phyloP scores from a whole-genome alignment of 1,284 basidiomycete genomes.

The Malassezia arunalokei region DNA sequence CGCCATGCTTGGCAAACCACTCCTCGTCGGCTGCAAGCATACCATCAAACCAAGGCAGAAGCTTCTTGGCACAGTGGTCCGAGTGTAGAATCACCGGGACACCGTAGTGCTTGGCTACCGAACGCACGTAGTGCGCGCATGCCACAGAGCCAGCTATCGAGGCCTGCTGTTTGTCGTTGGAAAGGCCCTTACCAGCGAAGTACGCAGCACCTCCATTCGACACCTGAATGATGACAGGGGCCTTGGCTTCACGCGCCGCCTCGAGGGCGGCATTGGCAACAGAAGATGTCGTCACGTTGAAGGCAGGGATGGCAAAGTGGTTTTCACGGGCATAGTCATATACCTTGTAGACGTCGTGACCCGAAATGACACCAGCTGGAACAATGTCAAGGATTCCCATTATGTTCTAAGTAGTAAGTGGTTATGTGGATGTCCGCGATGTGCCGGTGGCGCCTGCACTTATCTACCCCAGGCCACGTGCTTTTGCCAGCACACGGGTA shows the following conservation, averaged over 20 bases:
- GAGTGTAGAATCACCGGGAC: conserved; percentile 89
- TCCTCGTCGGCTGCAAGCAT: conserved; percentile 95
- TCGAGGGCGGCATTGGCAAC: conserved; percentile 43
- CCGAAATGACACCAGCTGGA: conserved; percentile 43
- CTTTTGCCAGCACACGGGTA: neutral
- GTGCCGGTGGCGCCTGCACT: too few relatives aligned
- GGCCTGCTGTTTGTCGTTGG: conserved; percentile 93
- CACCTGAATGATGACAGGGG: conserved; percentile 93
- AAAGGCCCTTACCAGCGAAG: conserved; percentile 90
- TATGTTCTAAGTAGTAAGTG: neutral
- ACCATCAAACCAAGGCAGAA: conserved; percentile 97
- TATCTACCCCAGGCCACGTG: neutral
- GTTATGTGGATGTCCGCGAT: too few relatives aligned
- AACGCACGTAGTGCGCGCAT: conserved; percentile 80
- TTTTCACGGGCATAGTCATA: conserved; percentile 43
- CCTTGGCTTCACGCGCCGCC: conserved; percentile 62
- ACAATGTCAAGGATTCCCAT: conserved; percentile 42
- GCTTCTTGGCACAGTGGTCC: conserved; percentile 97
- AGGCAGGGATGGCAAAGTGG: conserved; percentile 44
- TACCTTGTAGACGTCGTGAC: conserved; percentile 46
- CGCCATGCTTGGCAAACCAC: conserved; percentile 75
- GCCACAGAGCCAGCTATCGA: conserved; percentile 83
- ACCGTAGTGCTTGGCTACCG: conserved; percentile 56
- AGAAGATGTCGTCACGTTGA: conserved; percentile 40
- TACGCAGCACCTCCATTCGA: conserved; percentile 94